Conservation (phyloP, 2,329 filamentous ascomycete genomes). For the Tolypocladium tropicale region DNA sequence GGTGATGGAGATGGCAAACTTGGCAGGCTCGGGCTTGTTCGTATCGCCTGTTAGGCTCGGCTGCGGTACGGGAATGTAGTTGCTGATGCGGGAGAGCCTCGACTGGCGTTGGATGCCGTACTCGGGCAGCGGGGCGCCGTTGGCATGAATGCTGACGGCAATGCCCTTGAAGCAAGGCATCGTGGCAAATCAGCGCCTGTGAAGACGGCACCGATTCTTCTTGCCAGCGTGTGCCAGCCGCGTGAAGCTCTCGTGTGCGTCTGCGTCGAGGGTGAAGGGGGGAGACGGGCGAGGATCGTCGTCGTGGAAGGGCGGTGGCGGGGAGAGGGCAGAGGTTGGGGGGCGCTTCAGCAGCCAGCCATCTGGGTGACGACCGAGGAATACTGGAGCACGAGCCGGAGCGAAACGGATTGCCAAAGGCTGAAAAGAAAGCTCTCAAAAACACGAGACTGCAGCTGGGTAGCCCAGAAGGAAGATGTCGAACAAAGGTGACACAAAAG, state of each 20-base stretch:
- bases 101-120: constrained; percentile 93
- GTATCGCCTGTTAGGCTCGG: constrained; percentile 55
- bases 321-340: constrained; percentile 3
- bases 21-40: constrained; percentile 80
- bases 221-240: background rate
- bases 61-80: constrained; percentile 91
- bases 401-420: background rate
- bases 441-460: background rate
- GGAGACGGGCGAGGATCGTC: background rate
- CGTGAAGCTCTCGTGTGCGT: background rate
- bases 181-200: constrained; percentile 18
- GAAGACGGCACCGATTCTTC: constrained; percentile 1
- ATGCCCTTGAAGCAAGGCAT: constrained; percentile 99
- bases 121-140: constrained; percentile 73
- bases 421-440: background rate
- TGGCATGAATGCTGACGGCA: constrained; percentile 89
- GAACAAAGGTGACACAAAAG: constrained; percentile 1
- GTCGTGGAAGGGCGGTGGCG: constrained; percentile 5
- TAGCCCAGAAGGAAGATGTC: background rate
- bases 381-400: background rate
- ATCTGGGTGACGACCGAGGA: constrained; percentile 5
- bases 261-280: background rate
- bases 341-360: constrained; percentile 10
- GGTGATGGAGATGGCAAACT: constrained; percentile 97
- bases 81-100: constrained; percentile 83